A percentile compares a stretch with the other conserved stretches of the same genome.
Evolutionary conservation across 2,329 filamentous ascomycete genomes (phyloP).

Genomic region (Colletotrichum falcatum): DNA sequence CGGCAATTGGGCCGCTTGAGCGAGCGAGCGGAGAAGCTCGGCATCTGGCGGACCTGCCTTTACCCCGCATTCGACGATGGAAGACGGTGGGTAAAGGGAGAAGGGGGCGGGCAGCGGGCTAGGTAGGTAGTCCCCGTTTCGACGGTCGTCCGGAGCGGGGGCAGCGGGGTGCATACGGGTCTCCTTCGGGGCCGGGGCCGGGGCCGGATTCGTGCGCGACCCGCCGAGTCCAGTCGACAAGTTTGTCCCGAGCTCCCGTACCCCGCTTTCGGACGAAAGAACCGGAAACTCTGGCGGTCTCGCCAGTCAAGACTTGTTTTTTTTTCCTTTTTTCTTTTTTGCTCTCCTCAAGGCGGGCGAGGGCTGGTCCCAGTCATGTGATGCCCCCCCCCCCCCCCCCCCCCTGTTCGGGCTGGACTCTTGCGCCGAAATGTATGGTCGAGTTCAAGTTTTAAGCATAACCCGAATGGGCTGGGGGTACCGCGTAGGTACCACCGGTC

Average conservation of each 20-base stretch:
- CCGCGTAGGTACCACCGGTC: no score
- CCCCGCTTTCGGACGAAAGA: background rate
- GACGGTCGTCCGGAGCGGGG: background rate
- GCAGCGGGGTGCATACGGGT: background rate
- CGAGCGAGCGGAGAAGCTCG: constrained; percentile 23
- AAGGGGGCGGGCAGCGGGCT: constrained; percentile 15
- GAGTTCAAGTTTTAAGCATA: background rate
- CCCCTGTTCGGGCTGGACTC: background rate
- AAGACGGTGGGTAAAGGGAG: constrained; percentile 11
- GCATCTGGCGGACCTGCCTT: background rate
- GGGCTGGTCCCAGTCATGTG: background rate
- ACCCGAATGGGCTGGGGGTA: background rate
- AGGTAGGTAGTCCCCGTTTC: background rate
- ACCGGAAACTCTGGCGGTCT: background rate
- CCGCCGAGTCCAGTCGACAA: background rate
- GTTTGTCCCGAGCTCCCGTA: background rate
- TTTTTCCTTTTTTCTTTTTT: no score
- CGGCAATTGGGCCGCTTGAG: constrained; percentile 40
- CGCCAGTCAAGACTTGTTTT: constrained; percentile 5
- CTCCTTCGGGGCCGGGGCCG: constrained; percentile 20
- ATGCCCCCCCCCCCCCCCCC: no score
- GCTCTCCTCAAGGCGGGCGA: background rate
- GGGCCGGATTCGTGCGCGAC: constrained; percentile 4
- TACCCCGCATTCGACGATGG: constrained; percentile 32
- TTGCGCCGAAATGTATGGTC: background rate